Evolutionary conservation across 768 basidiomycete species (phyloP).

Genomic region (Floccularia luteovirens): DNA sequence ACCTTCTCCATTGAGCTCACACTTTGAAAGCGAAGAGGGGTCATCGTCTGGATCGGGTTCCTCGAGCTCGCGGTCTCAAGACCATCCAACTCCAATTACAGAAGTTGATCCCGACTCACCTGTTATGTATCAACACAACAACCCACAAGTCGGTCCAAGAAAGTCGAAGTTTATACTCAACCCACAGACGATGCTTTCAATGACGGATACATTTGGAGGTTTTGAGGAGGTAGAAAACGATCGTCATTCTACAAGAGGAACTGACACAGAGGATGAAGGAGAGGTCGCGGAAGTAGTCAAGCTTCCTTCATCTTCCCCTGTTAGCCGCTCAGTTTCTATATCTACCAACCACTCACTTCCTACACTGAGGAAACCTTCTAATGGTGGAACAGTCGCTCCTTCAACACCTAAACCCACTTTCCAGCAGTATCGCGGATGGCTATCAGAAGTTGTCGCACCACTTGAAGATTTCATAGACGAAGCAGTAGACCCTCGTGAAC

Average conservation of each 20-base stretch:
- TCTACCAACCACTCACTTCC: too few species aligned
- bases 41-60: conserved; percentile 28
- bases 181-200: conserved; percentile 18
- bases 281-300: conserved; percentile 10
- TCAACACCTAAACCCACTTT: conserved; percentile 31
- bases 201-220: conserved; percentile 30
- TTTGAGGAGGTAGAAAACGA: conserved; percentile 10
- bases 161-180: conserved; percentile 15
- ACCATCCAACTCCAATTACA: conserved; percentile 32
- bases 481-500: conserved; percentile 49
- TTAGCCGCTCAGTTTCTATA: too few species aligned
- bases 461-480: conserved; percentile 60
- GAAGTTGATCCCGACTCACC: conserved; percentile 20
- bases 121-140: too few species aligned
- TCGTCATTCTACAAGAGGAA: too few species aligned
- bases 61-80: conserved; percentile 31
- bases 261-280: conserved; percentile 12
- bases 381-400: conserved; percentile 12
- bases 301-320: conserved; percentile 5
- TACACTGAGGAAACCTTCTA: too few species aligned
- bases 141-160: too few species aligned
- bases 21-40: conserved; percentile 36
- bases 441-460: conserved; percentile 50
- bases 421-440: conserved; percentile 55
- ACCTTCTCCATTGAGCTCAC: conserved; percentile 42